Base-by-base conservation (phyloP, 768 basidiomycete genomes). In the Tylopilus subfusipes region DNA sequence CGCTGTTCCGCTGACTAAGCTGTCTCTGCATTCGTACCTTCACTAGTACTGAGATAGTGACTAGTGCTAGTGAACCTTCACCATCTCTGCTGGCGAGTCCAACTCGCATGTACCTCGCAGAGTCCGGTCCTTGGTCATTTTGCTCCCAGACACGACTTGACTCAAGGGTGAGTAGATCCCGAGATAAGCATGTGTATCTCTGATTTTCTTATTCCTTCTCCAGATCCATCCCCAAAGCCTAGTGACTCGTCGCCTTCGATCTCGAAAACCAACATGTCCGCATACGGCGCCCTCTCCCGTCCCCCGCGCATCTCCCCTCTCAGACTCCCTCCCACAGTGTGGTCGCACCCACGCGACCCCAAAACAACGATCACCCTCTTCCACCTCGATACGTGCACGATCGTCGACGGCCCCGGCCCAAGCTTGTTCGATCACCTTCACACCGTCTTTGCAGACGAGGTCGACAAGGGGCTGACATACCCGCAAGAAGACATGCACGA, bases 381-480 rank as follows among this genome's bases (percentile, higher is more conserved):
- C 55, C 78, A 77, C 54, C 57, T 78, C 42, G 72, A 73, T 16
- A 56, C 68, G 8, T 55, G 63, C 21, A 50, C 51, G 16, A 68
- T 73, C 12, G 38, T 5, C 11, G 42, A 48, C 21, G 9, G 16
- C 21, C 65, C 75, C 3, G 85, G 36, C 7, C 8, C 6, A 38
- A 38, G 82, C 24, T 72, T 93, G 36, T 64, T 89, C 51, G 77
- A 83, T 21, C 80, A 85, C 62, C 78, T 91, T 18, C 78, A 78
- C 57, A 36, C 54, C 30, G 73, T 83, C 24, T 95, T 96, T 69
- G 80, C 82, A n/a, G 75, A 76, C 49, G 90, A 88, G 61, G 75
- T 96, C 13, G 85, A 84, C 52, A 80, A 80, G 43, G 94, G 94
- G 2, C 63, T 74, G 57, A 92, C 93, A 9, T 96, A 95, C 69